Base-by-base conservation (phyloP, 768 basidiomycete species). In the Lactifluus pinguis region DNA sequence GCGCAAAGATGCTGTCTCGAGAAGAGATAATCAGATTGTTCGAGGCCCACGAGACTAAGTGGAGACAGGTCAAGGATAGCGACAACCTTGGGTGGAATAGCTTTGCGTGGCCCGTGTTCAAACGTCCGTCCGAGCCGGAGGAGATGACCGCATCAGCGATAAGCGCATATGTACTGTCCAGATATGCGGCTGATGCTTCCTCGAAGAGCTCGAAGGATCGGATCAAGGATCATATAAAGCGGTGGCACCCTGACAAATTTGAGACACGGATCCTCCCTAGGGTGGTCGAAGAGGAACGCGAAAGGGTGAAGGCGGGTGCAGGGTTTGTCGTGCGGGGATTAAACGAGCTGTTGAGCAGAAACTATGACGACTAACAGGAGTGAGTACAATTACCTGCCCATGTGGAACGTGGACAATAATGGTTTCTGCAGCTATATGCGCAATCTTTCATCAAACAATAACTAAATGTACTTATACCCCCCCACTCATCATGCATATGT, bases 161-260 rank as follows among this genome's bases (percentile, higher is more conserved):
- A 66, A 75, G 76, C 48, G 80, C 82, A 36, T 89, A 89, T 65
- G 77, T 89, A 67, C 73, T 81, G 58, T 83, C 83, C 15, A 75
- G 80, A 11, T 70, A 80, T 59, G 79, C 82, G 63, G 81, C 84
- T 0, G 76, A 76, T 58, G 83, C 83, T 32, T 79, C 77, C 67
- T 65, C 76, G 53, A 82, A 79, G 71, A 74, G 75, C 50, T 67
- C 76, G 53, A 87, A 86, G 73, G 89, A 90, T 66, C 82, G 87
- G 14, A 77, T 89, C 64, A 87, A 83, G 75, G 88, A 90, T 62
- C 82, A 84, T 56, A 78, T 92, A 66, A 79, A 81, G 71, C 74
- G 79, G 64, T 92, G 88, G 89, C 89, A 92, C 72, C 89, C 89
- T 4, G 89, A 92, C 72, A 82, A 86, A 38, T 91, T 92, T 68